Base-by-base conservation (phyloP, 2,329 filamentous ascomycete genomes). In the Aureobasidium sp. region DNA sequence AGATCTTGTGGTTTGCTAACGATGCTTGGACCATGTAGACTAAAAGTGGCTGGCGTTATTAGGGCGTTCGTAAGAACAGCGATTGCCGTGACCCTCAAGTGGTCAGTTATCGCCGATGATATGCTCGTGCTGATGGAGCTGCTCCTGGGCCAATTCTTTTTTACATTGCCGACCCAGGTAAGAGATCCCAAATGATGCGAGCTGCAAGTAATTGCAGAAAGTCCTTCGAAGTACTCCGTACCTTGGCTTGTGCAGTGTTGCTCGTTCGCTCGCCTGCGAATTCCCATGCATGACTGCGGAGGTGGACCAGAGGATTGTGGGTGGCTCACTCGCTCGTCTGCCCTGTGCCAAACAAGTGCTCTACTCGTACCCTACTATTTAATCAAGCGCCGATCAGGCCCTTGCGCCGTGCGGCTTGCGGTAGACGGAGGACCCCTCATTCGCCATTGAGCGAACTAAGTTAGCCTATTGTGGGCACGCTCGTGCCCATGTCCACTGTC, bases 351-450 rank as follows among this genome's bases (percentile, higher is more conserved):
- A 44, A 51, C 50, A 48, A 62, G 51, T 51, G 44, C 39, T 56
- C 50, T 50, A 26, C 20, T 29, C 20, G 20, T 47, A 47, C 32
- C 47, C 60, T 41, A 46, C 50, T 39, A 39, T 56, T 27, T n/a
- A 50, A 48, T 51, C 52, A 46, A 55, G 60, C 60, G 60, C 51
- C 50, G 60, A 62, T 62, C 60, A 62, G 60, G 60, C 60, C 41
- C 60, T 56, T 62, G 60, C 34, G 42, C 36, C 39, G 12, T 39
- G 60, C 60, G 60, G 60, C 60, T 55, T 55, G 44, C 51, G 51
- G 51, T 36, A 55, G 50, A 55, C 39, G 39, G 50, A 37, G 23
- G 60, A 62, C 60, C 60, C 60, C 60, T 57, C 60, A 62, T 62
- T 62, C 60, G 60, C 60, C 51, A 57, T 62, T 34, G 17, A 36